Base-by-base conservation (phyloP, 371 early-diverging fungal species). In the Lichtheimia hyalospora region DNA sequence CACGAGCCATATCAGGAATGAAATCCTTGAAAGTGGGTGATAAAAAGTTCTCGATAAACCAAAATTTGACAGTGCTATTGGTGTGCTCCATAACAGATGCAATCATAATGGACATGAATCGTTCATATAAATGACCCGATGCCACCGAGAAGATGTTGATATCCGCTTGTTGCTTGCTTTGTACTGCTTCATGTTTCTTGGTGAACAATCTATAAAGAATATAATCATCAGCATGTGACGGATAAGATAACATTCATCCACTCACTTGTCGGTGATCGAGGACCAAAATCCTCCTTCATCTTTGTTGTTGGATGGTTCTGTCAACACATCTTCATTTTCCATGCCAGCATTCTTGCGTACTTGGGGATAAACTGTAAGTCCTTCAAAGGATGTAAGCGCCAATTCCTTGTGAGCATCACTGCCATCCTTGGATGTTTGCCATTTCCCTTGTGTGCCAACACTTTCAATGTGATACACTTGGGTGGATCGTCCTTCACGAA, bases 141-240 rank as follows among this genome's bases (percentile, higher is more conserved):
- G 97, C 98, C 0, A 98, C 95, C 2, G 98, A 94, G 67, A 98
- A 96, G 54, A 98, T 89, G 74, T 98, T 93, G 72, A 98, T 93
- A 28, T 81, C 82, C 0, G 86, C 88, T 27, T 82, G 79, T 24
- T 64, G 63, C 43, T 64, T 69, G 16, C 52, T 20, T 21, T 48
- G 24, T 18, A 44, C 46, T 53, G 60, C 3, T 65, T 68, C 61
- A 46, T 34, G 6, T 10, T 34, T 34, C 34, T 34, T 34, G 34
- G 34, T 34, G 10, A 71, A 68, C 3, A 71, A 18, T 23, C 70
- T 70, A 58, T 5, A 5, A 50, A 39, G 20, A 16, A 16, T 2
- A 34, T 10, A 5, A 34, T 34, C 5, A 27, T 18, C 0, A 49
- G 21, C 54, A 23, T 7, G 15, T n/a, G 13, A 24, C 16, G n/a